Evolutionary conservation across 2,329 filamentous ascomycete species (phyloP).

Genomic region (Nannizzia gypsea): DNA sequence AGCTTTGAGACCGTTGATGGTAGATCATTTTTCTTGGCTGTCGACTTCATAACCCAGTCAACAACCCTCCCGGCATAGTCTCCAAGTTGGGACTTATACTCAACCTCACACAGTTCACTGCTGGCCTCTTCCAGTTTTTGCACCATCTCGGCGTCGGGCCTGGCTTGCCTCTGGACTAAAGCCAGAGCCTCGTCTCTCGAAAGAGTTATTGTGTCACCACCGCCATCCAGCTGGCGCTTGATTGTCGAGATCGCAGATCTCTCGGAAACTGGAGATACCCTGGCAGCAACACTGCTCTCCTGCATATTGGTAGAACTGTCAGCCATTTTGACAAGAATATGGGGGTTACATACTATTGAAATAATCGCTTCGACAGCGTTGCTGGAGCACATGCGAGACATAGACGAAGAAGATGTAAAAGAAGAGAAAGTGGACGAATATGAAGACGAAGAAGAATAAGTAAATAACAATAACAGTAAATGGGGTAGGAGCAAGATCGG

Average conservation of each 20-base stretch:
- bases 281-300: neutral
- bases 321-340: neutral
- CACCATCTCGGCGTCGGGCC: neutral
- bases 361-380: no score
- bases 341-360: neutral
- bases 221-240: slow-evolving; percentile 68
- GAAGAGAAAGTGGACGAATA: neutral
- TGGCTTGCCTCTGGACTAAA: neutral
- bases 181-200: slow-evolving; percentile 72
- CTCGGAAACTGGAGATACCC: neutral
- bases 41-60: neutral
- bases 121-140: neutral
- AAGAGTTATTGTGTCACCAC: slow-evolving; percentile 62
- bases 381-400: no score
- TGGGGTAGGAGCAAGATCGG: no score
- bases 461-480: no score
- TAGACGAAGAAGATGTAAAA: no score
- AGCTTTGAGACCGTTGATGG: neutral
- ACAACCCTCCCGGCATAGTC: slow-evolving; percentile 1
- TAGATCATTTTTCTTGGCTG: neutral
- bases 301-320: neutral
- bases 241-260: neutral
- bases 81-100: neutral
- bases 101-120: neutral
- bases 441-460: no score